These are phyloP conservation scores for Parafenestella ontariensis DNA, from an alignment of 2,329 filamentous ascomycete species.

Conservation along the genomic window DNA sequence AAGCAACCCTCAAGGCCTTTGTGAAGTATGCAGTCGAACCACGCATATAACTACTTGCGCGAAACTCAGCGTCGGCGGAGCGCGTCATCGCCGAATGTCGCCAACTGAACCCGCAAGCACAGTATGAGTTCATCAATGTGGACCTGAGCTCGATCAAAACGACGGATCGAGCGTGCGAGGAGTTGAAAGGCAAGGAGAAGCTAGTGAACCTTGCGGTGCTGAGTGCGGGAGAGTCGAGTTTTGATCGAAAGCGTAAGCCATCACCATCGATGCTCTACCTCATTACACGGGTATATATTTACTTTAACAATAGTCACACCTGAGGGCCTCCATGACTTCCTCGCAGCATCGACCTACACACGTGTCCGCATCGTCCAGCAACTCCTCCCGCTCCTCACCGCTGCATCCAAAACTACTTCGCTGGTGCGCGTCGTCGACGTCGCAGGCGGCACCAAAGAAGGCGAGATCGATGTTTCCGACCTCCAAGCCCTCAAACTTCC, in stretches of 20 bases:
- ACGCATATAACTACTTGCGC: conserved; percentile 53
- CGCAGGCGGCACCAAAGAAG: conserved; percentile 22
- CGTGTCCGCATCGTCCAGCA: conserved; percentile 48
- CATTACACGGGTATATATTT: neutral
- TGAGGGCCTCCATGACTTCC: conserved; percentile 45
- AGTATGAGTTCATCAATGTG: conserved; percentile 50
- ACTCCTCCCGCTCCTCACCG: conserved; percentile 45
- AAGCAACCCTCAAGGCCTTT: conserved; percentile 50
- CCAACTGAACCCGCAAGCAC: conserved; percentile 45
- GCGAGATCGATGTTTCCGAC: conserved; percentile 16
- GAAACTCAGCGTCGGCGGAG: conserved; percentile 46
- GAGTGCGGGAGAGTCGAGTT: conserved; percentile 50
- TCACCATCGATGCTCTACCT: neutral
- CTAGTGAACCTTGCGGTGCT: conserved; percentile 63
- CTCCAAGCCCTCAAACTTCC: conserved; percentile 29
- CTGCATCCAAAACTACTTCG: conserved; percentile 14
- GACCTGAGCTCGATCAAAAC: conserved; percentile 50
- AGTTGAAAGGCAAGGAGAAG: conserved; percentile 58
- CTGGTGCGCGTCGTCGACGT: conserved; percentile 38
- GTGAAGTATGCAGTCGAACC: conserved; percentile 48
- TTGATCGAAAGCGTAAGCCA: neutral
- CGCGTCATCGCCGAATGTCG: conserved; percentile 46
- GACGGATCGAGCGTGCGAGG: conserved; percentile 52
- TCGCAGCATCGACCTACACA: conserved; percentile 39
- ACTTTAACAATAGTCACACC: conserved; percentile 15